A percentile compares a stretch with the other conserved stretches of the same genome.
Conservation (phyloP, 2,329 filamentous ascomycete genomes). For the Cytospora leucostoma region DNA sequence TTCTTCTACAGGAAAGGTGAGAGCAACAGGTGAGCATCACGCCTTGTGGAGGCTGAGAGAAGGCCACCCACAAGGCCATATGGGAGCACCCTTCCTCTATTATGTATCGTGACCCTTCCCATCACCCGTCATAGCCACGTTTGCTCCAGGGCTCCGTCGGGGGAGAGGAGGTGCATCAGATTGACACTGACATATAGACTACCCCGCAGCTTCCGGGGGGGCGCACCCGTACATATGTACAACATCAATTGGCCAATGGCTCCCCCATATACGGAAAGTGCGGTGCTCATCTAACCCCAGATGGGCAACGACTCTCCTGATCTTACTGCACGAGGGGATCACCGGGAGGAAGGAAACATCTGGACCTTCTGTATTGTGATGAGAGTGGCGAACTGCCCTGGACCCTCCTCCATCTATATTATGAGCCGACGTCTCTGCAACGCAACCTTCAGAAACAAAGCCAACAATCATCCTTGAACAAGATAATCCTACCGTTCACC, state of each 20-base stretch:
- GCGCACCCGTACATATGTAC: neutral
- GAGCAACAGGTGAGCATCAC: neutral
- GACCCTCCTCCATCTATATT: neutral
- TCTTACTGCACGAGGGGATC: slow-evolving; percentile 13
- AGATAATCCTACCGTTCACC: neutral
- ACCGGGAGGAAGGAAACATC: slow-evolving; percentile 1
- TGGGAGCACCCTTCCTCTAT: neutral
- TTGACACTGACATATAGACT: neutral
- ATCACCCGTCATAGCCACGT: slow-evolving; percentile 4
- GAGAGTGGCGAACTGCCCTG: slow-evolving; percentile 1
- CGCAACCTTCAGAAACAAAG: neutral
- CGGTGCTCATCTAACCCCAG: neutral
- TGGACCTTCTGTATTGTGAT: neutral
- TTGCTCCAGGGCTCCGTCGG: slow-evolving; percentile 5
- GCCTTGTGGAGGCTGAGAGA: neutral
- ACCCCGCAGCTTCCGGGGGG: slow-evolving; percentile 9
- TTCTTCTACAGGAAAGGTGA: neutral
- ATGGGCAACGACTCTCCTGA: neutral
- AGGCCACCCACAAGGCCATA: neutral
- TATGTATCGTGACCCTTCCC: neutral
- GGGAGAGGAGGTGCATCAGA: neutral
- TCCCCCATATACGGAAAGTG: neutral
- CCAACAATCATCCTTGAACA: neutral
- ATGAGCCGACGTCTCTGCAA: no score
- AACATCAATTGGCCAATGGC: slow-evolving; percentile 10